Conservation (phyloP, 768 basidiomycete genomes). For the Amanita exitialis region DNA sequence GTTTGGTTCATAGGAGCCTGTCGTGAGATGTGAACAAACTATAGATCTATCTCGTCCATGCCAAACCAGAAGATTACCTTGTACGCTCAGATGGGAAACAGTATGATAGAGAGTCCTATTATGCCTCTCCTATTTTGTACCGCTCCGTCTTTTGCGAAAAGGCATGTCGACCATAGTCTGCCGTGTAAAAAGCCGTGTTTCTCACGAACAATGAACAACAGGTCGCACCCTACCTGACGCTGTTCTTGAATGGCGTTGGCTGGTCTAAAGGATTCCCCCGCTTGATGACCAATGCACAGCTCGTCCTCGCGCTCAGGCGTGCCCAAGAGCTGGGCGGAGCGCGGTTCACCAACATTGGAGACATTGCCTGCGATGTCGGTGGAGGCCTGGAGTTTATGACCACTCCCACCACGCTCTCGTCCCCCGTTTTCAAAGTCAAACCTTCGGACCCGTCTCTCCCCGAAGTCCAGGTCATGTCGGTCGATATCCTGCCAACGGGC, state of each 20-base stretch:
- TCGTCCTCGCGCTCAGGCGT: conserved; percentile 36
- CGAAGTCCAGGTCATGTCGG: conserved; percentile 71
- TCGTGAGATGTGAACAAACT: not conserved
- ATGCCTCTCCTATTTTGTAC: conserved; percentile 57
- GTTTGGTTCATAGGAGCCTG: not conserved
- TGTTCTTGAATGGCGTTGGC: conserved; percentile 80
- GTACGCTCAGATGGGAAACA: conserved; percentile 38
- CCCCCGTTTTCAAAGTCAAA: conserved; percentile 55
- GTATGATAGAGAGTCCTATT: conserved; percentile 66
- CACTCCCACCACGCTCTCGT: conserved; percentile 65
- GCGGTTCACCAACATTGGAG: conserved; percentile 66
- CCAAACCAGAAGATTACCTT: conserved; percentile 61
- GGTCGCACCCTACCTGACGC: conserved; percentile 79
- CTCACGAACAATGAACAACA: conserved; percentile 16
- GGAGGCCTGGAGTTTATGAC: conserved; percentile 83
- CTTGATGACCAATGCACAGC: conserved; percentile 60
- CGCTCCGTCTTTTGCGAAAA: conserved; percentile 57
- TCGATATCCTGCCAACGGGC: conserved; percentile 85
- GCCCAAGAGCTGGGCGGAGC: conserved; percentile 41
- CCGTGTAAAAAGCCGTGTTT: not conserved
- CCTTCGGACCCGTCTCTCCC: conserved; percentile 35
- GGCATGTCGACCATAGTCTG: conserved; percentile 26
- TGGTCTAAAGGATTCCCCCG: conserved; percentile 77
- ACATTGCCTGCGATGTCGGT: conserved; percentile 87
- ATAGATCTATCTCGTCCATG: conserved; percentile 73